Conservation (phyloP, 768 basidiomycete species). For the Lyophyllum shimeji region DNA sequence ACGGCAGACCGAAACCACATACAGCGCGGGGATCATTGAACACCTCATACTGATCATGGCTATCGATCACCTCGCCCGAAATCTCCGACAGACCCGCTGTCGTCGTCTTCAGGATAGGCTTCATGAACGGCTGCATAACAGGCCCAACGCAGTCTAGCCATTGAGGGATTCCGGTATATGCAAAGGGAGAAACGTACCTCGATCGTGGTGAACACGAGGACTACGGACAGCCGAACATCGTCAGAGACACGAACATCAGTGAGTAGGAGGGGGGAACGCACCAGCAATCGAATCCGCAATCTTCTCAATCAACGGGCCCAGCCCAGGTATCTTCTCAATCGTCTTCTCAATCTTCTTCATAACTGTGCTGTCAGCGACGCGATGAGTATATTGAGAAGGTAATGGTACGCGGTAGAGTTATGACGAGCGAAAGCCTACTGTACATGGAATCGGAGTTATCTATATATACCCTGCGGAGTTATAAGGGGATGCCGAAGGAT, state of each 20-base stretch:
- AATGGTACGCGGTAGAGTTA: no score
- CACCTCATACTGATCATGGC: constrained; percentile 81
- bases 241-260: constrained; percentile 1
- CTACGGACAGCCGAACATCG: constrained; percentile 25
- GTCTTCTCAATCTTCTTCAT: constrained; percentile 78
- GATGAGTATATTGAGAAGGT: no score
- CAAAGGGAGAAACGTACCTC: constrained; percentile 46
- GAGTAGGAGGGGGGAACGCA: constrained; percentile 23
- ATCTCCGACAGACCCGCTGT: constrained; percentile 60
- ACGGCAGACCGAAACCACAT: constrained; percentile 26
- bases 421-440: no score
- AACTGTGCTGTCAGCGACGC: constrained; percentile 42
- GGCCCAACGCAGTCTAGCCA: background rate
- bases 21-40: constrained; percentile 84
- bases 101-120: constrained; percentile 72
- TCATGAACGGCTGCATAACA: constrained; percentile 64
- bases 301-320: constrained; percentile 74
- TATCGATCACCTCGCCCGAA: constrained; percentile 78
- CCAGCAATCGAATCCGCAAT: constrained; percentile 71
- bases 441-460: no score
- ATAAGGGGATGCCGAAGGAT: no score
- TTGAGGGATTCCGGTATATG: background rate
- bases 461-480: no score
- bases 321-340: constrained; percentile 81
- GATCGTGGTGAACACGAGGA: constrained; percentile 82